These are phyloP conservation scores for Arachis stenosperma DNA, from an alignment of 306 rosid species.

Conservation along the genomic window DNA sequence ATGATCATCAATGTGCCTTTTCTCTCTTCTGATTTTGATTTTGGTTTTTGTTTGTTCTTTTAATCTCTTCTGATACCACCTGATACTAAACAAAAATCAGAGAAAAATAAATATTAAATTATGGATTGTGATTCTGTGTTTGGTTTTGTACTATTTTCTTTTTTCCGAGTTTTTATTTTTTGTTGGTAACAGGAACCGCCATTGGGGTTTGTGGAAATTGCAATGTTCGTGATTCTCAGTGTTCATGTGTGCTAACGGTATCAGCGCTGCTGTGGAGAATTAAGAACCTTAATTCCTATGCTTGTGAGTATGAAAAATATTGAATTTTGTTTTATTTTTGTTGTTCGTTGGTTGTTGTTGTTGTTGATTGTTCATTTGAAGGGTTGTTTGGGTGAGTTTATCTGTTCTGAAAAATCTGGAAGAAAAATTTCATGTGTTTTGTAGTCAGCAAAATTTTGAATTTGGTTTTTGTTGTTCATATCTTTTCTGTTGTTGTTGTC, in stretches of 20 bases:
- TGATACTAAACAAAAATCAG: background rate
- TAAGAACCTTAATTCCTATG: background rate
- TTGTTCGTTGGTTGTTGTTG: conserved; percentile 3
- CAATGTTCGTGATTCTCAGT: background rate
- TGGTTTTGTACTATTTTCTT: conserved; percentile 1
- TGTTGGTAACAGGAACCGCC: background rate
- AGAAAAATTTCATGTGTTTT: background rate
- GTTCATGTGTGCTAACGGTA: background rate
- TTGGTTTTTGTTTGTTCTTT: conserved; percentile 3
- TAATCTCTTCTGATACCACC: background rate
- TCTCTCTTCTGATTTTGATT: conserved; percentile 6
- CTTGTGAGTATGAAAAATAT: background rate
- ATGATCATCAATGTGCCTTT: conserved; percentile 32
- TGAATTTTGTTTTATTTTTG: conserved; percentile 19
- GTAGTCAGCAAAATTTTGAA: background rate
- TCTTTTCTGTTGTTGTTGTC: conserved; percentile 1
- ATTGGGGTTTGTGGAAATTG: background rate
- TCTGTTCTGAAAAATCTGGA: background rate
- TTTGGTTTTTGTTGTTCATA: background rate
- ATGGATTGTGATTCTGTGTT: conserved; percentile 13
- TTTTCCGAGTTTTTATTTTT: background rate
- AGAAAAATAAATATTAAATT: background rate
- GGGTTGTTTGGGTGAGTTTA: conserved; percentile 22
- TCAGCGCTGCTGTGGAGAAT: conserved; percentile 1
- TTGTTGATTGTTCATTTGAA: conserved; percentile 27